phyloP scores from a whole-genome alignment of 1,139 yeast genomes.

The Suhomyces terraborum region DNA sequence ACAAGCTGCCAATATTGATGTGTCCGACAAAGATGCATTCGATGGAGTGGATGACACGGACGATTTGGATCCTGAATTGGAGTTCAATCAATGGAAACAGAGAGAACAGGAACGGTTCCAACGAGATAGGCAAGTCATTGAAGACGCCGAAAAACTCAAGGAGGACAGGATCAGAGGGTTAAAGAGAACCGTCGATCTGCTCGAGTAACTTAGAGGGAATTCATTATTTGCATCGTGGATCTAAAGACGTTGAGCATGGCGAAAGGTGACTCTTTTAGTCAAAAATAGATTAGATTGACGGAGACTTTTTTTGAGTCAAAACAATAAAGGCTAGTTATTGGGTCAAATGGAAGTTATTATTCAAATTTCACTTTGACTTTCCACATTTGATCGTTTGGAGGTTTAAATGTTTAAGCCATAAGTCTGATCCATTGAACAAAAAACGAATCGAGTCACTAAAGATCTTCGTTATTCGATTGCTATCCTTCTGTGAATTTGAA shows the following conservation, averaged over 20 bases:
- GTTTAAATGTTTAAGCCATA: too few relatives aligned
- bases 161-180: constrained; percentile 16
- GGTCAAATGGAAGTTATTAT: neutral
- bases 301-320: too few relatives aligned
- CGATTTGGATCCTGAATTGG: constrained; percentile 51
- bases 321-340: too few relatives aligned
- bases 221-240: too few relatives aligned
- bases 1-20: neutral
- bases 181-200: constrained; percentile 24
- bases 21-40: neutral
- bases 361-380: neutral
- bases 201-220: too few relatives aligned
- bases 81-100: constrained; percentile 46
- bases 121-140: constrained; percentile 44
- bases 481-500: too few relatives aligned
- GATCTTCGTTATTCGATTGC: too few relatives aligned
- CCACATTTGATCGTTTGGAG: too few relatives aligned
- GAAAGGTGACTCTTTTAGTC: too few relatives aligned
- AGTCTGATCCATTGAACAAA: too few relatives aligned
- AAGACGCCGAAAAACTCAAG: constrained; percentile 34
- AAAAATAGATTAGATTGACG: neutral
- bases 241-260: too few relatives aligned
- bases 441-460: too few relatives aligned
- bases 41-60: constrained; percentile 56
- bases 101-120: constrained; percentile 44